phyloP scores from a whole-genome alignment of 768 basidiomycete species.

The Psilocybe tampanensis region DNA sequence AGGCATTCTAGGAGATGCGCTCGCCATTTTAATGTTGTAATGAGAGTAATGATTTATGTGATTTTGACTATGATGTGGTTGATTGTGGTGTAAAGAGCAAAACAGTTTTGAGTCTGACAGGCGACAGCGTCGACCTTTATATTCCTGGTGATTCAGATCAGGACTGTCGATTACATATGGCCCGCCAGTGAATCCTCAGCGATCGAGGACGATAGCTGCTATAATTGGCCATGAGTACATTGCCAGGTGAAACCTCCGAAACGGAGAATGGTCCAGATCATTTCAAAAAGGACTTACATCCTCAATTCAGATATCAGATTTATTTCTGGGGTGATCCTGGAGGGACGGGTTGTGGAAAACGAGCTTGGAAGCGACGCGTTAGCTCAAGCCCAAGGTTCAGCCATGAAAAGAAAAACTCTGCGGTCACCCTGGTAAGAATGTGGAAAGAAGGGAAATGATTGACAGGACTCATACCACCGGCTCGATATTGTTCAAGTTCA shows the following conservation, averaged over 20 bases:
- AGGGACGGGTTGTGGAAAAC: no score
- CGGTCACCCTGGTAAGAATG: no score
- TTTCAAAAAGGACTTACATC: background rate
- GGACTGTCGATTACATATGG: background rate
- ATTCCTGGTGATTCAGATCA: constrained; percentile 13
- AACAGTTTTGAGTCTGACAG: background rate
- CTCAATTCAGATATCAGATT: background rate
- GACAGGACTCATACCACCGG: background rate
- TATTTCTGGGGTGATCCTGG: background rate
- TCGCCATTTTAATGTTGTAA: constrained; percentile 2
- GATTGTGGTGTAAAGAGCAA: background rate
- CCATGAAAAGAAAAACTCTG: background rate
- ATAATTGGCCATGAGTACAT: background rate
- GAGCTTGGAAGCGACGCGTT: background rate
- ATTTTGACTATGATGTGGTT: background rate
- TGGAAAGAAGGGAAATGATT: background rate
- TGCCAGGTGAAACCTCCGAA: background rate
- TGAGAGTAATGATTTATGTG: background rate
- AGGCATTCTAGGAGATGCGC: background rate
- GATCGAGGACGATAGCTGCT: background rate
- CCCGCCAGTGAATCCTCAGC: background rate
- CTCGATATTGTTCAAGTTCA: constrained; percentile 33
- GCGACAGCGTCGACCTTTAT: background rate
- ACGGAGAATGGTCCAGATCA: background rate
- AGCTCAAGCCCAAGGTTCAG: background rate